A percentile compares a stretch with the other conserved stretches of the same genome.
Evolutionary conservation across 176 grass and related monocot genomes (phyloP).

Genomic region (Triticum turgidum): DNA sequence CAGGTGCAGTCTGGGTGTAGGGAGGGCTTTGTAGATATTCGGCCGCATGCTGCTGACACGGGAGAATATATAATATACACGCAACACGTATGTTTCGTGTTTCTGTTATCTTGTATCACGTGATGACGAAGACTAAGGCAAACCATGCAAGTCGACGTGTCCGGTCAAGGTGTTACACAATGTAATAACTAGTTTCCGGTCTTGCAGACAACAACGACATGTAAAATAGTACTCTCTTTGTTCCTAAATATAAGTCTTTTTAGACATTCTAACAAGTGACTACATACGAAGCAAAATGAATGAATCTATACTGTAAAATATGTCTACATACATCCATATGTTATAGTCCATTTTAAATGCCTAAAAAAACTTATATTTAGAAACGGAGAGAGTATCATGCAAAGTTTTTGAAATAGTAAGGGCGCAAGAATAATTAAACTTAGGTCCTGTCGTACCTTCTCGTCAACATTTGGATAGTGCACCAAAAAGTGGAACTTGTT

Average conservation of each 20-base stretch:
- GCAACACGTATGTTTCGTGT: no score
- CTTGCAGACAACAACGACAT: not conserved
- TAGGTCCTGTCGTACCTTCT: not conserved
- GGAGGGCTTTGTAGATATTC: not conserved
- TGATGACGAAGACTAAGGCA: not conserved
- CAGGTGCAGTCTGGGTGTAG: not conserved
- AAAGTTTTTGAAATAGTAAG: no score
- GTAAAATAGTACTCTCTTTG: not conserved
- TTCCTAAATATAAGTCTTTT: no score
- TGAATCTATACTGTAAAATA: no score
- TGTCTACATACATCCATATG: no score
- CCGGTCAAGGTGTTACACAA: not conserved
- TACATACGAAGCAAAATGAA: no score
- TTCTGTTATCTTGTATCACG: not conserved
- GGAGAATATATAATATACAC: no score
- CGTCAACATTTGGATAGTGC: not conserved
- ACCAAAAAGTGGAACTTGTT: not conserved
- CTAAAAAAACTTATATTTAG: no score
- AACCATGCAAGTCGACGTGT: not conserved
- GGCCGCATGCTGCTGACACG: no score
- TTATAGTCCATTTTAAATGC: no score
- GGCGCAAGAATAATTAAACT: not conserved
- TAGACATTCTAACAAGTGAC: no score
- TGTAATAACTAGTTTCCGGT: not conserved
- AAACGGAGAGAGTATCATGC: no score